Conservation (phyloP, 2,329 filamentous ascomycete genomes). For the Fusarium beomiforme region DNA sequence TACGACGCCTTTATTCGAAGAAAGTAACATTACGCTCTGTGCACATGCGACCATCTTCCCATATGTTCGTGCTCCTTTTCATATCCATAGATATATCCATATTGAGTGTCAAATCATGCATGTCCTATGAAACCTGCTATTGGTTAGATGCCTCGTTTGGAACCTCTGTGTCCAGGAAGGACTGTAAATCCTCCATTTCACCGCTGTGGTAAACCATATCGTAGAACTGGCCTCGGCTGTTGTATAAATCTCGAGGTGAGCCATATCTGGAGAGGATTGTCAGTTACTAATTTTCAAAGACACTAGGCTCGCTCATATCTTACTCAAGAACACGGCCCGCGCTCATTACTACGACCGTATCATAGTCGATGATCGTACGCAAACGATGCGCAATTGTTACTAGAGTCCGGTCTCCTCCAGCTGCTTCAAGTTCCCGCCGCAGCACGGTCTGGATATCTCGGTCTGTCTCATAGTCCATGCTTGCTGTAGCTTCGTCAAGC, state of each 20-base stretch:
- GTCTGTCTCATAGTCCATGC: slow-evolving; percentile 68
- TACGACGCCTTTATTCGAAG: too few species aligned
- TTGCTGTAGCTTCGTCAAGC: slow-evolving; percentile 68
- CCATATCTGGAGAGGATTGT: slow-evolving; percentile 50
- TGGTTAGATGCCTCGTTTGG: background rate
- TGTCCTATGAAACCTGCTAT: background rate
- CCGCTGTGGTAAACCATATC: slow-evolving; percentile 67
- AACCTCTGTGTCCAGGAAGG: slow-evolving; percentile 42
- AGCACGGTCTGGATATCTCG: slow-evolving; percentile 64
- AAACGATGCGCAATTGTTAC: slow-evolving; percentile 68
- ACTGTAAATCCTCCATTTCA: slow-evolving; percentile 58
- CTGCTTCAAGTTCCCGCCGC: slow-evolving; percentile 58
- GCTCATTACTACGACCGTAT: slow-evolving; percentile 66
- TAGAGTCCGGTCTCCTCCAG: slow-evolving; percentile 59
- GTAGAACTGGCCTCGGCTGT: slow-evolving; percentile 58
- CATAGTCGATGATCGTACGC: slow-evolving; percentile 68
- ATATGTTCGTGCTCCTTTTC: background rate
- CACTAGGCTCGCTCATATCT: slow-evolving; percentile 28
- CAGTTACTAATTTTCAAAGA: background rate
- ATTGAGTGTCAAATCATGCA: background rate
- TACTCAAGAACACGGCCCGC: slow-evolving; percentile 64
- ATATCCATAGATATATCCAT: background rate
- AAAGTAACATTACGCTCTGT: background rate
- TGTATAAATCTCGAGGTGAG: slow-evolving; percentile 58
- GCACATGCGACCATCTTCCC: background rate